Evolutionary conservation across 2,329 filamentous ascomycete species (phyloP).

Genomic region (Arthrinium puccinioides): DNA sequence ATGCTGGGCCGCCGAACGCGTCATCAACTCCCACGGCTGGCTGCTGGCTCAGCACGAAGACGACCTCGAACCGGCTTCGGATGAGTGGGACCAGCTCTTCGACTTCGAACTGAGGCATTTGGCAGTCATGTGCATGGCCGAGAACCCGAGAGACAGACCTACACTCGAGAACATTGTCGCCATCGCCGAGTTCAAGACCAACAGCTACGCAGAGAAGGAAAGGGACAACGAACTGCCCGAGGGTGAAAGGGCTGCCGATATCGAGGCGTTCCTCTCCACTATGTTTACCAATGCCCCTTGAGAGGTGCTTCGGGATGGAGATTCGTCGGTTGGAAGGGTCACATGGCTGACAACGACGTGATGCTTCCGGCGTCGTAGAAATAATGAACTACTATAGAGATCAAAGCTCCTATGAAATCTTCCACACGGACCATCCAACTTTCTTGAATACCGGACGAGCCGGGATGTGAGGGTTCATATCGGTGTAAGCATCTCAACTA

Average conservation of each 20-base stretch:
- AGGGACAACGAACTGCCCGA: too few species aligned
- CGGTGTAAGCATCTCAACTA: too few species aligned
- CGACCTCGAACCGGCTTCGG: background rate
- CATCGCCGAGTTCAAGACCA: background rate
- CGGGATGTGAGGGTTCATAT: too few species aligned
- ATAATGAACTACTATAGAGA: too few species aligned
- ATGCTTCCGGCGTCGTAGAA: too few species aligned
- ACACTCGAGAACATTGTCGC: background rate
- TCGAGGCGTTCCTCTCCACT: background rate
- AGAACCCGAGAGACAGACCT: background rate
- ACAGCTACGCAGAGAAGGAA: background rate
- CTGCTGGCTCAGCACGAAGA: background rate
- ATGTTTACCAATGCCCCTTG: too few species aligned
- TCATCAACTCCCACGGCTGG: background rate
- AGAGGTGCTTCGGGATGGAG: too few species aligned
- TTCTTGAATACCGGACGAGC: too few species aligned
- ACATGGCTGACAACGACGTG: too few species aligned
- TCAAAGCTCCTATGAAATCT: too few species aligned
- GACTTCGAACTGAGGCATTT: background rate
- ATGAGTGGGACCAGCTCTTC: background rate
- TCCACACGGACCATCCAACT: too few species aligned
- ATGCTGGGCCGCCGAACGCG: background rate
- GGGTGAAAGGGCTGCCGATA: background rate
- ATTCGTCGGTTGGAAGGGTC: too few species aligned
- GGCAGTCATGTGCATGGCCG: background rate